Conservation (phyloP, 495 filamentous ascomycete genomes). For the Hypoxylon cercidicola region DNA sequence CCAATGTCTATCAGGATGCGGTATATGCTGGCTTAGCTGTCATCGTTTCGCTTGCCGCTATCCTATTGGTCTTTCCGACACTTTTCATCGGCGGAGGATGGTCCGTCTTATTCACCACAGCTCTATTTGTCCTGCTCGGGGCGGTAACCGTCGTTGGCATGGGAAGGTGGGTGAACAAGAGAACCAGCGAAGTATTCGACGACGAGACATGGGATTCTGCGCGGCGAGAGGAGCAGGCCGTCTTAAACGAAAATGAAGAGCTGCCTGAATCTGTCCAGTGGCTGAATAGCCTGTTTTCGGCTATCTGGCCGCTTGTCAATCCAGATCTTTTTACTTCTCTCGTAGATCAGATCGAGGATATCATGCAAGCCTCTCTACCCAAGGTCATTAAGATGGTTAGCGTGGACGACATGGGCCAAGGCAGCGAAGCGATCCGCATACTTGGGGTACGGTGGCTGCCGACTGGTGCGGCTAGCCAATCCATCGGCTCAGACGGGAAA, state of each 20-base stretch:
- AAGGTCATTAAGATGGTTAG: conserved; percentile 73
- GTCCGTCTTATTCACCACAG: conserved; percentile 35
- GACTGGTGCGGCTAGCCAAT: conserved; percentile 67
- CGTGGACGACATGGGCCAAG: conserved; percentile 76
- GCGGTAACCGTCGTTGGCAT: conserved; percentile 54
- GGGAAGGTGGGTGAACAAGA: conserved; percentile 63
- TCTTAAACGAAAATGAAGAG: conserved; percentile 49
- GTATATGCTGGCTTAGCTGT: conserved; percentile 54
- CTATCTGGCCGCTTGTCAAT: conserved; percentile 76
- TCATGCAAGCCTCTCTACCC: conserved; percentile 76
- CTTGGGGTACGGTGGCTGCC: conserved; percentile 74
- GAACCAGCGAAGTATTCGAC: conserved; percentile 65
- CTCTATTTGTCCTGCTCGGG: conserved; percentile 40
- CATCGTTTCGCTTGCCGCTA: conserved; percentile 43
- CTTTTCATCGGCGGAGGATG: conserved; percentile 71
- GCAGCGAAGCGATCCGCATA: conserved; percentile 71
- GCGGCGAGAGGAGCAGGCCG: conserved; percentile 54
- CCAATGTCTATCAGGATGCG: conserved; percentile 56
- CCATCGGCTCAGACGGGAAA: conserved; percentile 65
- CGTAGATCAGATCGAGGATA: conserved; percentile 73
- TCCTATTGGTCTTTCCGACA: conserved; percentile 68
- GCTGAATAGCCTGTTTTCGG: conserved; percentile 70
- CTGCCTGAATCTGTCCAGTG: conserved; percentile 71
- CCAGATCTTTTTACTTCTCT: conserved; percentile 73
- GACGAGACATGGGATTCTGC: conserved; percentile 71